Evolutionary conservation across 2,329 filamentous ascomycete genomes (phyloP).

Genomic region (Verticillium klebahnii): DNA sequence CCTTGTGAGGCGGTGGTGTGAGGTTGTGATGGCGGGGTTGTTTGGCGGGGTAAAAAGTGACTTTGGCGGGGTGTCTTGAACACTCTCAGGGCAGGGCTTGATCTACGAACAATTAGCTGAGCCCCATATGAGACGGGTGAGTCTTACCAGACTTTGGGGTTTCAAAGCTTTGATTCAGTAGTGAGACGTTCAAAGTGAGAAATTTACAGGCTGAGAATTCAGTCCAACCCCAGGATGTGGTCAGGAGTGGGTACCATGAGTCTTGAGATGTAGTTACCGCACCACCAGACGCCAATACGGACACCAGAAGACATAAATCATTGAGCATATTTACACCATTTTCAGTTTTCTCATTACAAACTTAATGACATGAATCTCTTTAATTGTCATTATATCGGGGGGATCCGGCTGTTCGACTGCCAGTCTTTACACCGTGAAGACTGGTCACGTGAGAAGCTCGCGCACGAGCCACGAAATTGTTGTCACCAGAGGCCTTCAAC

Average conservation of each 20-base stretch:
- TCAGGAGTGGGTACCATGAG: neutral
- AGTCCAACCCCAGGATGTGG: neutral
- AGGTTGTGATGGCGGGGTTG: neutral
- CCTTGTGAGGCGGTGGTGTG: neutral
- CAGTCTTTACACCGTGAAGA: too few species aligned
- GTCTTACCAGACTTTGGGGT: neutral
- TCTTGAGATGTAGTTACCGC: neutral
- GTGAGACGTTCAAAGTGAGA: neutral
- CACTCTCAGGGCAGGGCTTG: neutral
- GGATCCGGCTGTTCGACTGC: too few species aligned
- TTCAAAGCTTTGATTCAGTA: neutral
- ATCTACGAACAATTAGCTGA: neutral
- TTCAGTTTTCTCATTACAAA: too few species aligned
- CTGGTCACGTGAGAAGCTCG: neutral
- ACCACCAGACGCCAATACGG: neutral
- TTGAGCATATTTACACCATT: too few species aligned
- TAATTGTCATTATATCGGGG: too few species aligned
- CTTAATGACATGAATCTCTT: too few species aligned
- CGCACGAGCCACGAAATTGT: neutral
- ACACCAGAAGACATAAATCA: neutral
- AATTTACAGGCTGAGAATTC: neutral
- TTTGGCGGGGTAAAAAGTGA: neutral
- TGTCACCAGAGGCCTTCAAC: neutral
- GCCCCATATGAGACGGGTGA: neutral
- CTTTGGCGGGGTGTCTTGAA: neutral